Evolutionary conservation across 164 flowering plant genomes (phyloP), one percentile per base, ranked within the genome.

Genomic region (Vitis amurensis): DNA sequence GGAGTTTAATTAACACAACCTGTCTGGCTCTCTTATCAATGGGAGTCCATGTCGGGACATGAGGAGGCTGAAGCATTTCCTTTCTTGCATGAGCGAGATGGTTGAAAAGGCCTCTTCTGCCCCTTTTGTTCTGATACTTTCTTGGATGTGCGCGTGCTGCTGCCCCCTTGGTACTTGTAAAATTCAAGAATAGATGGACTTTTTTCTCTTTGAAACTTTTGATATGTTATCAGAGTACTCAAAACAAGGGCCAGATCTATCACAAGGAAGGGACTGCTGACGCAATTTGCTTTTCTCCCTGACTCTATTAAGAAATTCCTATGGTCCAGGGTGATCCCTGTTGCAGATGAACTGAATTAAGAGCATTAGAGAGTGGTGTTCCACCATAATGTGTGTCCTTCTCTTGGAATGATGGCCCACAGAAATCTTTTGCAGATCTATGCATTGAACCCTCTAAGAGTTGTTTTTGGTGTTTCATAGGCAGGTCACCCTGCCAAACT

Each of bases 241-340:
- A 50, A 68, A 76, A 73, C 37, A 63, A 75, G 84, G 71, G 50
- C 77, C 13, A 71, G 83, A 60, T 63, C 74, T 23, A 56, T 73
- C 76, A 71, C 74, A n/a, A 61, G 85, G 84, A 71, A 81, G 79
- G 57, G 87, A 75, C 64, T 82, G 81, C 73, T 82, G 78, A 23
- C 80, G 88, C 71, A 73, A 66, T 77, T 77, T 86, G 75, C 87
- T 88, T 80, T 89, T 95, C 70, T 90, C 93, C 76, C 83, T 85
- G 62, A 95, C 74, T 81, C 87, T 84, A 78, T 91, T 93, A 9
- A 95, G 91, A 80, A 95, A 93, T 64, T 91, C 4, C 97, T 16
- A 82, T 77, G 9, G 93, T 91, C 98, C 97, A 93, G 8, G 98
- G 97, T 65, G 99, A 88, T 62, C 88, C 88, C 70, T 81, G 76